Conservation (phyloP, 495 filamentous ascomycete species). For the Lasiosphaeriaceae sp. region DNA sequence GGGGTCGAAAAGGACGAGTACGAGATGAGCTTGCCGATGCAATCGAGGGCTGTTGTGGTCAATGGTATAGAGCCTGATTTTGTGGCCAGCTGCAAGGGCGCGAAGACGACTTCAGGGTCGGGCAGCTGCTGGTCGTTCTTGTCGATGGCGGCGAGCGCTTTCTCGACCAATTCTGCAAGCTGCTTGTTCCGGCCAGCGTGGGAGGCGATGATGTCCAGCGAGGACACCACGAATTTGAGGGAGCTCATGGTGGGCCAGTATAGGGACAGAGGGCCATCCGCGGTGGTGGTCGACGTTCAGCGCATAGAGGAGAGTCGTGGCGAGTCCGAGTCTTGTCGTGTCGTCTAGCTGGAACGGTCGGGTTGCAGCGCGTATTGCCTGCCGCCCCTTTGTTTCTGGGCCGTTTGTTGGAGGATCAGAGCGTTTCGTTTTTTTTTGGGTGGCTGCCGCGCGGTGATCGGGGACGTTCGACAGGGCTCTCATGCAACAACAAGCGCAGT, state of each 20-base stretch:
- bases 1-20: constrained; percentile 94
- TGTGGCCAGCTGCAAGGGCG: constrained; percentile 82
- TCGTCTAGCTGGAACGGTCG: background rate
- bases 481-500: background rate
- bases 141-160: constrained; percentile 79
- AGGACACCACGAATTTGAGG: constrained; percentile 88
- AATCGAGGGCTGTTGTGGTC: constrained; percentile 88
- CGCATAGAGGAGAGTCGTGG: constrained; percentile 19
- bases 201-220: constrained; percentile 83
- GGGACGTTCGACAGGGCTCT: too few species aligned
- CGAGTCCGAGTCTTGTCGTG: too few species aligned
- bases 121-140: constrained; percentile 63
- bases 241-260: constrained; percentile 70
- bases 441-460: too few species aligned
- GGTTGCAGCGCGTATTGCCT: too few species aligned
- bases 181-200: constrained; percentile 79
- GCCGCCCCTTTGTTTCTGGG: too few species aligned
- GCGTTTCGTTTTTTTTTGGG: too few species aligned
- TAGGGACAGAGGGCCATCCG: constrained; percentile 39
- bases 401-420: too few species aligned
- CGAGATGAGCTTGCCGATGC: constrained; percentile 96
- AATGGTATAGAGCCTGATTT: constrained; percentile 77
- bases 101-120: constrained; percentile 87
- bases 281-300: constrained; percentile 12
- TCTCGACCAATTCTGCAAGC: constrained; percentile 72